These are phyloP conservation scores for Articulospora tetracladia DNA, from an alignment of 495 filamentous ascomycete species.

Conservation along the genomic window DNA sequence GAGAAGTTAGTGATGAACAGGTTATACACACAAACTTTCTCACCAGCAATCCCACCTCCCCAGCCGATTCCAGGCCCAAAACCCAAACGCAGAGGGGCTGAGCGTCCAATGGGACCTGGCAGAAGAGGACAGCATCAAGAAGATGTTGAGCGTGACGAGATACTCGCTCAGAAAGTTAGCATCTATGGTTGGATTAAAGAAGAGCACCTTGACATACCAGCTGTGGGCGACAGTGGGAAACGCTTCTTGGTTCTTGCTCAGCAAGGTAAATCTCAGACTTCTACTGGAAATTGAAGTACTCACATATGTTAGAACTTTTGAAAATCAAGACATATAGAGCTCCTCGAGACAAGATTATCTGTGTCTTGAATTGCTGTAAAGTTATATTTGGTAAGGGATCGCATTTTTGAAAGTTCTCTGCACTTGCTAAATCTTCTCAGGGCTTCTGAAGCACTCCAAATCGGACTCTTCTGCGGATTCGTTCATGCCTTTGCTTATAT, in stretches of 20 bases:
- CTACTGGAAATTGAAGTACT: not conserved
- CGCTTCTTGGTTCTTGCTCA: conserved; percentile 87
- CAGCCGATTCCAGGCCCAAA: conserved; percentile 68
- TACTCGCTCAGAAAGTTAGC: conserved; percentile 90
- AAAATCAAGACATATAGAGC: conserved; percentile 97
- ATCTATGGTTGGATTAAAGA: conserved; percentile 96
- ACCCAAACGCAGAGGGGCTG: conserved; percentile 62
- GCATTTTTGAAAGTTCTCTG: not conserved
- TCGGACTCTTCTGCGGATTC: conserved; percentile 93
- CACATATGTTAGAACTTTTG: conserved; percentile 59
- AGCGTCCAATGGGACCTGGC: conserved; percentile 72
- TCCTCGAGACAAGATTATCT: conserved; percentile 96
- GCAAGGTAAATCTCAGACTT: conserved; percentile 54
- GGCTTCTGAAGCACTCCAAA: conserved; percentile 86
- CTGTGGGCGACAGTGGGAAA: conserved; percentile 76
- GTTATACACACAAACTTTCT: conserved; percentile 94
- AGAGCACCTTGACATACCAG: conserved; percentile 89
- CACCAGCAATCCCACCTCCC: conserved; percentile 81
- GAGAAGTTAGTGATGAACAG: conserved; percentile 99
- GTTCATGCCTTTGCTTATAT: conserved; percentile 93
- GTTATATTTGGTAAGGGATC: conserved; percentile 83
- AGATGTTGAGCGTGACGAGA: conserved; percentile 93
- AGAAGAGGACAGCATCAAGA: conserved; percentile 95
- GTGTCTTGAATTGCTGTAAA: conserved; percentile 97
- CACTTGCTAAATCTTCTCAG: conserved; percentile 36